Conservation (phyloP, 495 filamentous ascomycete genomes). For the Podospora didyma region DNA sequence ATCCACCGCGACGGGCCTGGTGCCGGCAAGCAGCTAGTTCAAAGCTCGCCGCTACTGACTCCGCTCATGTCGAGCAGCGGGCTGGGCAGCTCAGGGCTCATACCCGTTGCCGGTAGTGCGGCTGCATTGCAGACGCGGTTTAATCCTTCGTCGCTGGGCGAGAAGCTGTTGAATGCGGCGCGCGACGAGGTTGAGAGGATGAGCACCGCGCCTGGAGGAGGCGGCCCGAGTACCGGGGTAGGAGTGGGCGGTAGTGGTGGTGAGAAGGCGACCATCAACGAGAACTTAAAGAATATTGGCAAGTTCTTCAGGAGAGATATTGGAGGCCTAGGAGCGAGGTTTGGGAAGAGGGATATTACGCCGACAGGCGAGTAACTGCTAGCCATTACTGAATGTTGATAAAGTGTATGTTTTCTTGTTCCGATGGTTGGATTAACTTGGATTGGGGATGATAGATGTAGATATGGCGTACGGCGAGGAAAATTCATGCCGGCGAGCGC, state of each 20-base stretch:
- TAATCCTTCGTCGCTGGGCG: slow-evolving; percentile 74
- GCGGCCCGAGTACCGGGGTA: slow-evolving; percentile 40
- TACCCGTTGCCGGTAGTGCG: slow-evolving; percentile 27
- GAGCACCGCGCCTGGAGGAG: slow-evolving; percentile 48
- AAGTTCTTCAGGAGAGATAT: slow-evolving; percentile 93
- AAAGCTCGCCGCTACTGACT: slow-evolving; percentile 57
- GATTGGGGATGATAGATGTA: no score
- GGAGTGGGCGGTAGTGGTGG: slow-evolving; percentile 66
- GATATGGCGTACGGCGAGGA: no score
- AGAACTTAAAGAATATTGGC: slow-evolving; percentile 90
- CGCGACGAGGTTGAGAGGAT: slow-evolving; percentile 88
- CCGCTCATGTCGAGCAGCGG: slow-evolving; percentile 44
- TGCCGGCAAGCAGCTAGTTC: slow-evolving; percentile 53
- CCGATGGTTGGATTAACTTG: no score
- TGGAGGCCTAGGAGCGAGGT: slow-evolving; percentile 73
- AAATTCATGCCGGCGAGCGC: no score
- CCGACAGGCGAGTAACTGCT: slow-evolving; percentile 19
- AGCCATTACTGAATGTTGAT: no score
- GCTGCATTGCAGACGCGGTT: slow-evolving; percentile 59
- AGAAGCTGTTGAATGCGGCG: slow-evolving; percentile 72
- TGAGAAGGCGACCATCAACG: slow-evolving; percentile 66
- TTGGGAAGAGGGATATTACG: slow-evolving; percentile 48
- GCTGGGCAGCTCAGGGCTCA: slow-evolving; percentile 32
- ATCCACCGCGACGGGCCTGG: slow-evolving; percentile 67
- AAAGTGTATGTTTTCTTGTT: no score